These are phyloP conservation scores for Alternaria ethzedia DNA, from an alignment of 2,329 filamentous ascomycete species.

Conservation along the genomic window DNA sequence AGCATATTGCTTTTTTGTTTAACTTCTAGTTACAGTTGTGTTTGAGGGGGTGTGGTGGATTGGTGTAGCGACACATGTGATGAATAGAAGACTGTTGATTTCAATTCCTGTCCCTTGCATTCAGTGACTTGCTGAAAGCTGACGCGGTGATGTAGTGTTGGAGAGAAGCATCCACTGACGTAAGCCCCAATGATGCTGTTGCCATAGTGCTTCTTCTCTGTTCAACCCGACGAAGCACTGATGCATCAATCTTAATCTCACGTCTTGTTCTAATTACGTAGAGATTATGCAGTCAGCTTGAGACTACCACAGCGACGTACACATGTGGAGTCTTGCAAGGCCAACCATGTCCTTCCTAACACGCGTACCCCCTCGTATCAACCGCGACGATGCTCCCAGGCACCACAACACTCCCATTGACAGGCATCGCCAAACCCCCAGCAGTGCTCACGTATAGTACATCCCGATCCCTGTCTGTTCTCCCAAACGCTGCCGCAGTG, in stretches of 20 bases:
- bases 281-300: neutral
- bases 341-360: neutral
- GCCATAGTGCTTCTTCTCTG: neutral
- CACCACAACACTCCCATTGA: constrained; percentile 9
- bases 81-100: neutral
- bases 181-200: neutral
- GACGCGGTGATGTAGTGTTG: neutral
- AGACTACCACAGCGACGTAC: neutral
- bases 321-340: neutral
- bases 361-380: constrained; percentile 4
- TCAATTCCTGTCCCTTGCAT: neutral
- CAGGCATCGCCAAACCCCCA: neutral
- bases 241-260: neutral
- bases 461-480: neutral
- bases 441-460: neutral
- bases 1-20: constrained; percentile 12
- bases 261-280: neutral
- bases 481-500: neutral
- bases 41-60: constrained; percentile 10
- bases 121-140: neutral
- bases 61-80: constrained; percentile 15
- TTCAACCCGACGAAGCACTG: neutral
- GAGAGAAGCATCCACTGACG: neutral
- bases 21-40: constrained; percentile 7
- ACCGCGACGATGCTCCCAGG: constrained; percentile 11